Conservation (phyloP, 2,329 filamentous ascomycete species). For the Acephala macrosclerotiorum region DNA sequence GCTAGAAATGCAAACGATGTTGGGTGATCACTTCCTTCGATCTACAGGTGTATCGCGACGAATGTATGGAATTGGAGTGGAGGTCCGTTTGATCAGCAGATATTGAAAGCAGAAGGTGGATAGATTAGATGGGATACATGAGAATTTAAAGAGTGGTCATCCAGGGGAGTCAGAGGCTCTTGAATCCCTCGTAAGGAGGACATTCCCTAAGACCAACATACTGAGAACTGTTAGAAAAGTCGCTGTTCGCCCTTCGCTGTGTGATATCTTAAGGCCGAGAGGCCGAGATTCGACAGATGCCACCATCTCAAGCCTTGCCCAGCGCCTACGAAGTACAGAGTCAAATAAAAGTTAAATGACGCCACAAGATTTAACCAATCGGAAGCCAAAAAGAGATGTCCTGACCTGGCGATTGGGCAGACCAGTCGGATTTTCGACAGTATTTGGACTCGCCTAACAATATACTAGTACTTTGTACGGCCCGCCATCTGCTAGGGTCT, state of each 20-base stretch:
- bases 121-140: neutral
- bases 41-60: neutral
- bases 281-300: slow-evolving; percentile 4
- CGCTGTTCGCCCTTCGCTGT: neutral
- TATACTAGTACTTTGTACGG: too few species aligned
- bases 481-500: too few species aligned
- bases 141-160: neutral
- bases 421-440: too few species aligned
- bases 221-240: neutral
- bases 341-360: too few species aligned
- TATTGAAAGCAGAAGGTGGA: neutral
- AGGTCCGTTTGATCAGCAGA: slow-evolving; percentile 4
- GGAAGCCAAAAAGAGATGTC: too few species aligned
- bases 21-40: neutral
- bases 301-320: neutral
- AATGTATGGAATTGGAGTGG: neutral
- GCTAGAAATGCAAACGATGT: neutral
- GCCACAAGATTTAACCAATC: too few species aligned
- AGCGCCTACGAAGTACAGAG: too few species aligned
- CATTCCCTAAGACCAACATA: neutral
- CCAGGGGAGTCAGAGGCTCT: neutral
- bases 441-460: too few species aligned
- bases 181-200: neutral
- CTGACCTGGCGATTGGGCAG: too few species aligned
- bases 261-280: neutral